A percentile compares a stretch with the other conserved stretches of the same genome.
Conservation (phyloP, 129 eudicot species). For the Tanacetum coccineum region DNA sequence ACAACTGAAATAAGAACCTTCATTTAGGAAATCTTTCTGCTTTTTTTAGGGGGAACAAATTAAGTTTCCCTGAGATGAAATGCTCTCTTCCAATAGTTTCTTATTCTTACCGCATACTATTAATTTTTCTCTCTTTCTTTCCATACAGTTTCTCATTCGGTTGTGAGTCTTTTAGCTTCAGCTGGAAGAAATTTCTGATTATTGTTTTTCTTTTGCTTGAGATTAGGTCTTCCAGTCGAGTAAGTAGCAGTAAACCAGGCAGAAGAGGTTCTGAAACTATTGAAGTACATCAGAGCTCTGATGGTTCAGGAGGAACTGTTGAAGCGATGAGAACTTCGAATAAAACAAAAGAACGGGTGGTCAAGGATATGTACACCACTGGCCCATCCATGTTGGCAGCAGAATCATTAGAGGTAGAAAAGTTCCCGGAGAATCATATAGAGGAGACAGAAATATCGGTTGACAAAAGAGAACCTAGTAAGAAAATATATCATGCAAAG, state of each 20-base stretch:
- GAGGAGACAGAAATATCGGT: constrained; percentile 25
- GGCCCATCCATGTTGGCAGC: constrained; percentile 24
- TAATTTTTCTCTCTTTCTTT: background rate
- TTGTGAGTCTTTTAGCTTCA: background rate
- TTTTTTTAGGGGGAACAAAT: too few relatives aligned
- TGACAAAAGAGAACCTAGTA: constrained; percentile 15
- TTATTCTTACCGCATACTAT: too few relatives aligned
- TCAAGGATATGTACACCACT: constrained; percentile 28
- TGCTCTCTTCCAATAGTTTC: too few relatives aligned
- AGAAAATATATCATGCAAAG: constrained; percentile 30
- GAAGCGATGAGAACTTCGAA: constrained; percentile 28
- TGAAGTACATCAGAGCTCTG: constrained; percentile 33
- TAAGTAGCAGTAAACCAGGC: constrained; percentile 21
- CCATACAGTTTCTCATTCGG: background rate
- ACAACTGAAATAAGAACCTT: too few relatives aligned
- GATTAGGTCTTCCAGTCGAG: constrained; percentile 32
- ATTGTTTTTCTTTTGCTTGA: background rate
- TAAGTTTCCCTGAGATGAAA: too few relatives aligned
- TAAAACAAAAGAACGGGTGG: background rate
- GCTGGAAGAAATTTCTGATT: background rate
- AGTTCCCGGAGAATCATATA: constrained; percentile 27
- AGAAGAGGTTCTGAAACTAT: constrained; percentile 23
- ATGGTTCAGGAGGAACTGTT: constrained; percentile 36
- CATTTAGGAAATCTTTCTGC: too few relatives aligned
- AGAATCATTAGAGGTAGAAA: constrained; percentile 27